Conservation (phyloP, 2,329 filamentous ascomycete genomes). For the Hymenoscyphus scutula region DNA sequence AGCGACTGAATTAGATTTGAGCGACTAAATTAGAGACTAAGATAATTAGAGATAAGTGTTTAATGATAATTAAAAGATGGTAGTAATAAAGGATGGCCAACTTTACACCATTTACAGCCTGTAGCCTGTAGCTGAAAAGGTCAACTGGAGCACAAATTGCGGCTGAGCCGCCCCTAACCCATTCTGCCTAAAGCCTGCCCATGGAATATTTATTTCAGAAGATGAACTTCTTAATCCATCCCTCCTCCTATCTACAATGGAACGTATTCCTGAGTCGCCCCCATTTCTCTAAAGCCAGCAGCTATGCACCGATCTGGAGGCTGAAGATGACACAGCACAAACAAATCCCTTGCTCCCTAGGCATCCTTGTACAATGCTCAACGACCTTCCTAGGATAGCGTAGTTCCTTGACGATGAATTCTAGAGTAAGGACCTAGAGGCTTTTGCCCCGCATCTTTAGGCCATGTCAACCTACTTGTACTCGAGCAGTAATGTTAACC, state of each 20-base stretch:
- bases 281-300: not conserved
- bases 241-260: not conserved
- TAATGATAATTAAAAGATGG: not conserved
- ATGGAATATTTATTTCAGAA: constrained; percentile 1
- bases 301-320: not conserved
- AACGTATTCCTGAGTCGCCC: not conserved
- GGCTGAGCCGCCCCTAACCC: not conserved
- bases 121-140: not conserved
- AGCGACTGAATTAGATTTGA: too few species aligned
- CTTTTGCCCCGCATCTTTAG: constrained; percentile 4
- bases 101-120: not conserved
- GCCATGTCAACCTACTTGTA: not conserved
- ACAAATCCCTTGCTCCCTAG: not conserved
- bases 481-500: not conserved
- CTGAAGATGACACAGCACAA: not conserved
- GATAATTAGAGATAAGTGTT: not conserved
- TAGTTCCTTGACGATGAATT: not conserved
- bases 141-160: not conserved
- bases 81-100: not conserved
- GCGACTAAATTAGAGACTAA: not conserved
- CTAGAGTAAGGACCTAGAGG: not conserved
- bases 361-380: not conserved
- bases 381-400: not conserved
- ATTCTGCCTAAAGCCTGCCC: not conserved
- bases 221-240: not conserved